Conservation (phyloP, 805 yeast species). For the Metschnikowia hibisci region DNA sequence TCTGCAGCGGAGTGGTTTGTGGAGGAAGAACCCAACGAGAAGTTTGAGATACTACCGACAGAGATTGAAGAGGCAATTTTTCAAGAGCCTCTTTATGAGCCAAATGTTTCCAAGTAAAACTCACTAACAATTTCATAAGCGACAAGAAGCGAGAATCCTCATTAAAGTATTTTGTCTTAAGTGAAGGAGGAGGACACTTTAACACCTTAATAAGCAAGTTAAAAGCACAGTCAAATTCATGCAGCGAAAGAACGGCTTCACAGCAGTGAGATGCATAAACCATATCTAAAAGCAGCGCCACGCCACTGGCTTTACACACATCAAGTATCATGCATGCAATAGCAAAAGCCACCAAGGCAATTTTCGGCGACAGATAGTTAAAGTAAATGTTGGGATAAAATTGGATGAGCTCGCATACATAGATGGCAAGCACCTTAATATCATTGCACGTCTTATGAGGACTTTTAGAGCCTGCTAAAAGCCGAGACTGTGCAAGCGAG, state of each 20-base stretch:
- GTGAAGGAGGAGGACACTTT: conserved; percentile 44
- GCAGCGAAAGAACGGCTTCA: conserved; percentile 7
- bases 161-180: conserved; percentile 43
- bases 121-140: conserved; percentile 35
- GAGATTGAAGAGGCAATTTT: too few relatives aligned
- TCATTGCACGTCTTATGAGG: conserved; percentile 33
- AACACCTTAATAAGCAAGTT: conserved; percentile 32
- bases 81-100: conserved; percentile 10
- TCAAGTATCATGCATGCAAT: conserved; percentile 36
- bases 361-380: conserved; percentile 48
- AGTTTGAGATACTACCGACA: too few relatives aligned
- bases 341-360: conserved; percentile 45
- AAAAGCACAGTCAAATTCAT: conserved; percentile 15
- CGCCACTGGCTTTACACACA: conserved; percentile 22
- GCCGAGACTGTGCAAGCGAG: conserved; percentile 23
- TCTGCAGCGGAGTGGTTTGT: conserved; percentile 8
- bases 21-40: too few relatives aligned
- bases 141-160: conserved; percentile 32
- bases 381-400: conserved; percentile 58
- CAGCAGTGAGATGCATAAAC: conserved; percentile 12
- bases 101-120: conserved; percentile 28
- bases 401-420: conserved; percentile 63
- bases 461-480: conserved; percentile 27
- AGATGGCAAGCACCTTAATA: conserved; percentile 53
- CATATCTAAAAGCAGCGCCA: conserved; percentile 15